phyloP scores from a whole-genome alignment of 2,329 filamentous ascomycete genomes.

The Tolypocladium inflatum region DNA sequence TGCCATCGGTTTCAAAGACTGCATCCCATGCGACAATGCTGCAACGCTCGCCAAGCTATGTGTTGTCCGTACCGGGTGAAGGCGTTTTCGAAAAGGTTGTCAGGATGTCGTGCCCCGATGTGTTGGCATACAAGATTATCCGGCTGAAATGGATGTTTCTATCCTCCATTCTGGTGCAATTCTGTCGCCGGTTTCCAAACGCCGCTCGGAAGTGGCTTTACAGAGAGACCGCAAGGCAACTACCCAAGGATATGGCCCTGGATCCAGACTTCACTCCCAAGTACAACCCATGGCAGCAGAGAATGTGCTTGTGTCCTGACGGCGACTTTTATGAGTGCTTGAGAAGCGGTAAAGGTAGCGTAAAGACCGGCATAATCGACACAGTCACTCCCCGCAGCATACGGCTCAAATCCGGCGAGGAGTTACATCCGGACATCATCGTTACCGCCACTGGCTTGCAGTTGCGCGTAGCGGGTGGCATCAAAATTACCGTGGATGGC shows the following conservation, averaged over 20 bases:
- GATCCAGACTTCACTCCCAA: constrained; percentile 52
- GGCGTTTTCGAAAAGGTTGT: constrained; percentile 23
- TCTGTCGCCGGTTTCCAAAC: constrained; percentile 32
- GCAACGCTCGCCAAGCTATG: constrained; percentile 64
- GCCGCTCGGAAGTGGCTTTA: constrained; percentile 37
- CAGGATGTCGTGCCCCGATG: constrained; percentile 32
- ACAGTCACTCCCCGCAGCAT: constrained; percentile 36
- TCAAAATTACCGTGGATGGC: constrained; percentile 41
- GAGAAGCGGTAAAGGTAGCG: constrained; percentile 24
- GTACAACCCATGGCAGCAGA: constrained; percentile 61
- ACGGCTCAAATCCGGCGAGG: constrained; percentile 29
- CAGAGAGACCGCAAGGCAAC: constrained; percentile 28
- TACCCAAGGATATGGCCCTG: constrained; percentile 40
- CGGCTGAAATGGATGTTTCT: constrained; percentile 35
- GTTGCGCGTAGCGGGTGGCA: constrained; percentile 42
- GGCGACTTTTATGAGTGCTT: constrained; percentile 42
- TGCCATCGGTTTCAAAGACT: constrained; percentile 55
- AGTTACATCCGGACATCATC: constrained; percentile 52
- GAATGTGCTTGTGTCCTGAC: constrained; percentile 54
- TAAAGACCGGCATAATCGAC: constrained; percentile 39
- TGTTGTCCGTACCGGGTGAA: constrained; percentile 38
- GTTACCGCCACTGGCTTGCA: constrained; percentile 57
- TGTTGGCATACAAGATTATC: constrained; percentile 35
- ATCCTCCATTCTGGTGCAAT: constrained; percentile 31
- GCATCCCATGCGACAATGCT: constrained; percentile 64